Evolutionary conservation across 2,329 filamentous ascomycete genomes (phyloP).

Genomic region (Aspergillus terreus): DNA sequence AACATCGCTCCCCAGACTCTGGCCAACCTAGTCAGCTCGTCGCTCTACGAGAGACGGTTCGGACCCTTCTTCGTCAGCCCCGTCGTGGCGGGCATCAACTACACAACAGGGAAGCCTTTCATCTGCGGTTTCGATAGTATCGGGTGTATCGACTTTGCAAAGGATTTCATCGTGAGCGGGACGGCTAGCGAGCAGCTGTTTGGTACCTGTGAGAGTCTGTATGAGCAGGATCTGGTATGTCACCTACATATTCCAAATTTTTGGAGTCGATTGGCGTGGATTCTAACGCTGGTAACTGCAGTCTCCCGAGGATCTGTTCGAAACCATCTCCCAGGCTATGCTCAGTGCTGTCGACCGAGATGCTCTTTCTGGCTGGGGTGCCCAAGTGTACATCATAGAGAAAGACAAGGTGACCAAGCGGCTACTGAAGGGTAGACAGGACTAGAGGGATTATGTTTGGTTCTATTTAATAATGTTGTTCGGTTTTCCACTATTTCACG

Average conservation of each 20-base stretch:
- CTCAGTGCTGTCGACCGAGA: conserved; percentile 96
- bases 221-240: conserved; percentile 93
- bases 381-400: conserved; percentile 98
- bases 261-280: background rate
- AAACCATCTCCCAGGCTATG: conserved; percentile 94
- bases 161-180: conserved; percentile 97
- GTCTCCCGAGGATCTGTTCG: conserved; percentile 92
- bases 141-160: conserved; percentile 98
- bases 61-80: conserved; percentile 95
- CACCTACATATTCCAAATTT: background rate
- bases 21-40: conserved; percentile 88
- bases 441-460: conserved; percentile 51
- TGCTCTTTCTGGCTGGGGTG: conserved; percentile 95
- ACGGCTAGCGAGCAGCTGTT: conserved; percentile 97
- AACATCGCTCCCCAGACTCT: conserved; percentile 92
- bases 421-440: conserved; percentile 95
- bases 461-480: background rate
- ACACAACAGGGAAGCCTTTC: conserved; percentile 90
- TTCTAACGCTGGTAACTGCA: conserved; percentile 30
- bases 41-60: conserved; percentile 92
- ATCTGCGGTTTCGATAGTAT: conserved; percentile 99
- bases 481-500: conserved; percentile 18
- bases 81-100: conserved; percentile 91
- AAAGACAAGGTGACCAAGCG: conserved; percentile 99
- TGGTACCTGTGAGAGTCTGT: conserved; percentile 96